Percentiles rank a stretch among this genome's conserved stretches.
phyloP scores from a whole-genome alignment of 371 early-diverging fungal genomes.

The Mucor irregularis region DNA sequence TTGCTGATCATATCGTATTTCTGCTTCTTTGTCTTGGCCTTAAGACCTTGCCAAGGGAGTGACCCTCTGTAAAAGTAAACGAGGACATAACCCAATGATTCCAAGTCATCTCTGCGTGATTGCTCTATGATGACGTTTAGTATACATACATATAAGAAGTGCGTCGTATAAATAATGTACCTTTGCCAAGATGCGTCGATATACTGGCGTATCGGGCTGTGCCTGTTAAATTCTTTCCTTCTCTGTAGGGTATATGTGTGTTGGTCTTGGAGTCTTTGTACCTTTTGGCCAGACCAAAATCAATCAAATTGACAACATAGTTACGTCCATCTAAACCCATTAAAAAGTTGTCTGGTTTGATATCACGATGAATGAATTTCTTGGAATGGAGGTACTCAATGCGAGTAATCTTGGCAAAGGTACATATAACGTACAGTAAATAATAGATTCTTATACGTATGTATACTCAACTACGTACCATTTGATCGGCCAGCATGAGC shows the following conservation, averaged over 20 bases:
- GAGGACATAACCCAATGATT: slow-evolving; percentile 96
- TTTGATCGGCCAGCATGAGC: slow-evolving; percentile 92
- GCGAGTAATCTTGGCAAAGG: slow-evolving; percentile 76
- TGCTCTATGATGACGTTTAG: slow-evolving; percentile 66
- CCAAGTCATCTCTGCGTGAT: slow-evolving; percentile 98
- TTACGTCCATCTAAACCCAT: slow-evolving; percentile 81
- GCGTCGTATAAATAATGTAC: slow-evolving; percentile 40
- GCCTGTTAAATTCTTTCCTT: slow-evolving; percentile 96
- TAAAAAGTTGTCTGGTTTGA: slow-evolving; percentile 98
- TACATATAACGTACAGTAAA: background rate
- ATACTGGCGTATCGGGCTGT: slow-evolving; percentile 98
- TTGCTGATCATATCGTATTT: slow-evolving; percentile 99
- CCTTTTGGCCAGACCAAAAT: slow-evolving; percentile 98
- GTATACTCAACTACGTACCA: slow-evolving; percentile 82
- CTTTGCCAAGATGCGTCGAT: slow-evolving; percentile 96
- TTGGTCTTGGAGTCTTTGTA: slow-evolving; percentile 94
- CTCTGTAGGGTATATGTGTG: slow-evolving; percentile 94
- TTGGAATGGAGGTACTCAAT: slow-evolving; percentile 98
- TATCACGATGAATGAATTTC: slow-evolving; percentile 70
- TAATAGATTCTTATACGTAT: too few species aligned
- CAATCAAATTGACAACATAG: slow-evolving; percentile 88
- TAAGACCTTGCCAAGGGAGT: slow-evolving; percentile 99
- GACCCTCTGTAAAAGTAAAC: slow-evolving; percentile 98
- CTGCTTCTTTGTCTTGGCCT: slow-evolving; percentile 94
- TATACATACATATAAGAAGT: background rate